Percentiles rank a stretch among this genome's conserved stretches.
These are phyloP conservation scores for Irpex sp. DNA, from an alignment of 1,284 basidiomycete genomes.

Conservation along the genomic window DNA sequence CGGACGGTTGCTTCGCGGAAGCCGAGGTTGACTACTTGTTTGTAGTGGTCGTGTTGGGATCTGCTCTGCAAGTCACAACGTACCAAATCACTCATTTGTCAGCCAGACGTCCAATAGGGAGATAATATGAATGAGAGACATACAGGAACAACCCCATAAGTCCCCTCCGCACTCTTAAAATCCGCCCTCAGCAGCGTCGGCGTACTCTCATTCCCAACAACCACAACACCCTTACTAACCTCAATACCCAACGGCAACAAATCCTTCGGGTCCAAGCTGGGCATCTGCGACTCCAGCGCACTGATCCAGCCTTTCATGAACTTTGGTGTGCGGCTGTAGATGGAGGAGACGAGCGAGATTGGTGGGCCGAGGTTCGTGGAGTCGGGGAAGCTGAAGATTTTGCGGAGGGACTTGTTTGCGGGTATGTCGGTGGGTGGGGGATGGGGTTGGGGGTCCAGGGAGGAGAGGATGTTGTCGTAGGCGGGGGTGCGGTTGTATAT, in stretches of 20 bases:
- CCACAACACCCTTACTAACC: constrained; percentile 71
- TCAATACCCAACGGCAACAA: constrained; percentile 79
- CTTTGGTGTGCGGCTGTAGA: constrained; percentile 36
- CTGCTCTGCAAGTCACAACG: not conserved
- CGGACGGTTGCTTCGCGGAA: constrained; percentile 66
- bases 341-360: constrained; percentile 24
- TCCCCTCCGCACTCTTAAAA: constrained; percentile 71
- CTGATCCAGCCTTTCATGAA: constrained; percentile 40
- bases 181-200: constrained; percentile 78
- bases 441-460: constrained; percentile 49
- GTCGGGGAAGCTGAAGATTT: constrained; percentile 30
- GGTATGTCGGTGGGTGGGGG: constrained; percentile 19
- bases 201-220: constrained; percentile 82
- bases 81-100: too few relatives aligned
- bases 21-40: constrained; percentile 60
- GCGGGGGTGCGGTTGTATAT: constrained; percentile 86
- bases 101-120: not conserved
- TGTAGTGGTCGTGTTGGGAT: too few relatives aligned
- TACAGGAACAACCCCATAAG: constrained; percentile 75
- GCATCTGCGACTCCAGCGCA: constrained; percentile 60
- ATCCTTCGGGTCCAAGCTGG: constrained; percentile 72
- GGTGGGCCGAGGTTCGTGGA: constrained; percentile 23
- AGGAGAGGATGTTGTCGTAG: constrained; percentile 80
- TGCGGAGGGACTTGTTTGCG: constrained; percentile 23
- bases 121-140: constrained; percentile 16